Evolutionary conservation across 2,329 filamentous ascomycete genomes (phyloP).

Genomic region (Chrysoporthe puriensis): DNA sequence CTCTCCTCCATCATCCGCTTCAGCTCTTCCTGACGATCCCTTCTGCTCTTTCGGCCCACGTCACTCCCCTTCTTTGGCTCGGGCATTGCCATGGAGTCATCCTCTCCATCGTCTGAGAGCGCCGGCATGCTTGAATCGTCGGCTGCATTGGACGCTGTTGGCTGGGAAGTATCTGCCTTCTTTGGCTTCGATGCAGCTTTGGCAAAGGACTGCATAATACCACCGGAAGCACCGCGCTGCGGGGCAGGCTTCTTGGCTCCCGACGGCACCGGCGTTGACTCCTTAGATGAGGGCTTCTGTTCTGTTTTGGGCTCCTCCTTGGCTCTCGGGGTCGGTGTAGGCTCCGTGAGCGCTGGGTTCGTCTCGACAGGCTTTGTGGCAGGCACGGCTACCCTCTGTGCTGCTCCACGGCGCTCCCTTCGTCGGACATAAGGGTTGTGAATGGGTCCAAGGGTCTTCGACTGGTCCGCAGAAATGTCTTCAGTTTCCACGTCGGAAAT

Average conservation of each 20-base stretch:
- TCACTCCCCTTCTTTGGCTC: slow-evolving; percentile 41
- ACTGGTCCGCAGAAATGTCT: slow-evolving; percentile 62
- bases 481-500: slow-evolving; percentile 57
- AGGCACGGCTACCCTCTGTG: slow-evolving; percentile 35
- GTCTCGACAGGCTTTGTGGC: slow-evolving; percentile 37
- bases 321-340: slow-evolving; percentile 32
- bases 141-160: slow-evolving; percentile 43
- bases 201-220: slow-evolving; percentile 80
- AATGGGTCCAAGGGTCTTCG: slow-evolving; percentile 73
- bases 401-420: slow-evolving; percentile 47
- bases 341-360: slow-evolving; percentile 36
- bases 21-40: slow-evolving; percentile 68
- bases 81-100: slow-evolving; percentile 57
- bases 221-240: slow-evolving; percentile 63
- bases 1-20: slow-evolving; percentile 51
- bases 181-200: slow-evolving; percentile 62
- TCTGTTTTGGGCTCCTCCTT: slow-evolving; percentile 43
- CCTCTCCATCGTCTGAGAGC: slow-evolving; percentile 55
- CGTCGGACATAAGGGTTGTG: slow-evolving; percentile 68
- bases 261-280: slow-evolving; percentile 35
- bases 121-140: slow-evolving; percentile 56
- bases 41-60: slow-evolving; percentile 48
- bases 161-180: slow-evolving; percentile 37
- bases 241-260: slow-evolving; percentile 46
- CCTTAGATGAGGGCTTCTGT: slow-evolving; percentile 41